Base-by-base conservation (phyloP, 768 basidiomycete genomes). In the Lentinula guzmanii region DNA sequence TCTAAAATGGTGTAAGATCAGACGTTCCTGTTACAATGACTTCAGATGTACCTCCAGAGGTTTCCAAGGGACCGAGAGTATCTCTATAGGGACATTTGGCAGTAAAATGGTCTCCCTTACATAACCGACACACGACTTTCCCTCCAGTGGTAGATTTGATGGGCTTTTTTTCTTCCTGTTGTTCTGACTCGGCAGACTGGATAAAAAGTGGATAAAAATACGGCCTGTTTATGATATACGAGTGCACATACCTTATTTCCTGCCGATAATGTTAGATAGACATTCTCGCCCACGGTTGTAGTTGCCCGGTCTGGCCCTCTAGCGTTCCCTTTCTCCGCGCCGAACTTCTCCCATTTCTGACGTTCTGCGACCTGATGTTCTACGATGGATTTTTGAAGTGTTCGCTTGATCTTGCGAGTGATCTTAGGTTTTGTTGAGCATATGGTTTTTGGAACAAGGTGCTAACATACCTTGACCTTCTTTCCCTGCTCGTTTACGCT, bases 11-110 rank as follows among this genome's bases (percentile, higher is more conserved):
- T 50, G 59, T 15, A 45, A 28, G 16, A 48, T 21, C 6, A 43
- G 11, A 41, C 48, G 34, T 33, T 11, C 5, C 18, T n/a, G 16
- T n/a, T 41, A 11, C 53, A 18, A 28, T 52, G 13, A 1, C 4
- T 43, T 71, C 77, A 41, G 41, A 33, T 39, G 18, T n/a, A 45
- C 58, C 68, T 82, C 87, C 87, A 4, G 77, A 75, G 11, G 78
- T 79, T 56, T 86, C 91, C 52, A 94, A 78, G 3, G 85, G 90
- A 9, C 87, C 88, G 13, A 99, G 83, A 8, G 91, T 90, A 68
- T 98, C 95, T 76, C 95, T 97, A 83, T 95, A 95, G 5, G 97
- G 97, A 82, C 97, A 98, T 74, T 95, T 95, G 64, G 95, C 91
- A 13, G 97, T 99, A 75, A 95, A 98, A 77, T 98, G 97, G 65